phyloP scores from a whole-genome alignment of 2,329 filamentous ascomycete genomes.

The Phyllosticta capitalensis region DNA sequence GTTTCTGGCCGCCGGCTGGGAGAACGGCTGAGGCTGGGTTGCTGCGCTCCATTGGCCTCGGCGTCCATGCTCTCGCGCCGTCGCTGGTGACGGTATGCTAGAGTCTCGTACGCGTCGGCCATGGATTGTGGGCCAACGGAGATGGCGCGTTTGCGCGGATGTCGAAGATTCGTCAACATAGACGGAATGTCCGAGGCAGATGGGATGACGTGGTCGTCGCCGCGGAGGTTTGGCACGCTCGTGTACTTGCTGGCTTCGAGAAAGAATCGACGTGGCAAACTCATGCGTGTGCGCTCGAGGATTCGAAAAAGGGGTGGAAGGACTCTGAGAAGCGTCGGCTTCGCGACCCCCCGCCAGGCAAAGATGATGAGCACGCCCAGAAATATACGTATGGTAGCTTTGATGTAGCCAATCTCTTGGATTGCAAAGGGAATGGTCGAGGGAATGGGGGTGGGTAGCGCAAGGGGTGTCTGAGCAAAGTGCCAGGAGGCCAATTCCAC shows the following conservation, averaged over 20 bases:
- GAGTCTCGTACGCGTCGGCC: constrained; percentile 89
- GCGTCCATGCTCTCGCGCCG: constrained; percentile 48
- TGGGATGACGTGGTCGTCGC: constrained; percentile 82
- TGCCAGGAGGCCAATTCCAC: constrained; percentile 78
- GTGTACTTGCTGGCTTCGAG: constrained; percentile 77
- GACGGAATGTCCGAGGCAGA: constrained; percentile 78
- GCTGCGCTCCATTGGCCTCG: constrained; percentile 10
- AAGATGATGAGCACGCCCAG: constrained; percentile 79
- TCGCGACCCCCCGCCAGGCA: constrained; percentile 81
- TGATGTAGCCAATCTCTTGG: constrained; percentile 54
- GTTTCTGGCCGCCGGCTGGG: not conserved
- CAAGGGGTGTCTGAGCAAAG: constrained; percentile 51
- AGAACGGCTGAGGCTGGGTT: constrained; percentile 11
- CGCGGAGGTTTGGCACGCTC: constrained; percentile 62
- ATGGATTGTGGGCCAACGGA: constrained; percentile 92
- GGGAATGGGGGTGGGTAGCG: constrained; percentile 44
- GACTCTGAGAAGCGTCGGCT: constrained; percentile 65
- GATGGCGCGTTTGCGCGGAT: constrained; percentile 71
- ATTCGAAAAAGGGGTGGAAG: constrained; percentile 82
- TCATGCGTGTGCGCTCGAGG: constrained; percentile 69
- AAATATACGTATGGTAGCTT: constrained; percentile 58
- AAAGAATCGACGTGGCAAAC: constrained; percentile 83
- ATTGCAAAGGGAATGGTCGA: constrained; percentile 57
- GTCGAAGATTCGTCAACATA: constrained; percentile 71
- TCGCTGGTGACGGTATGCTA: constrained; percentile 75